Evolutionary conservation across 208 protist species (phyloP), one percentile per base, ranked within the genome.

Genomic region (Leptomonas pyrrhocoris): DNA sequence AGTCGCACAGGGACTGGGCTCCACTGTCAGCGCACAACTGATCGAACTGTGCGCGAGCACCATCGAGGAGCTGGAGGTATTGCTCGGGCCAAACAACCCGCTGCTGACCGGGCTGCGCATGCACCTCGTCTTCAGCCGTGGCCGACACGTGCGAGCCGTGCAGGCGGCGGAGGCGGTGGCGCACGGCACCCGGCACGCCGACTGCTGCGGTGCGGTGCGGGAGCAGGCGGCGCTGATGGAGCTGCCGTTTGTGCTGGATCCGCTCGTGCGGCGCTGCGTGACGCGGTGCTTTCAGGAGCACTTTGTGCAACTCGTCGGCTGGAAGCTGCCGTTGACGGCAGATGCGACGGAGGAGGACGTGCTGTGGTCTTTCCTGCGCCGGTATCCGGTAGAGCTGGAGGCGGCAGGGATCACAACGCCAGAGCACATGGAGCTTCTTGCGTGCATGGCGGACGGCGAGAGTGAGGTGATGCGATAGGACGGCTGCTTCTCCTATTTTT

Each of bases 221-320:
- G 78, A 86, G 58, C 69, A 90, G 57, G 68, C 73, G 5, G 77
- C 36, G 21, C 68, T 86, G 48, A 65, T 92, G 67, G 66, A 50
- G 42, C 68, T 82, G 48, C 86, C 89, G 2, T 94, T 85, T 68
- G 68, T 94, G 45, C 65, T 64, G 9, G 86, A 92, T 65, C 55
- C 54, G 11, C 38, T 86, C 11, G 67, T 94, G 66, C 89, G 86
- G 53, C 80, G 71, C 49, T 88, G 78, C 56, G 62, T 94, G 15
- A 66, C 85, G 16, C 73, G 64, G 28, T 87, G 78, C 53, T 94
- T 94, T 71, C 89, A 94, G 66, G 89, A 94, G 74, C 80, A 91
- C 70, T 86, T 77, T 57, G 73, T 83, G 11, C 84, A 89, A 70
- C 58, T 71, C 19, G 46, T 78, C 21, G 57, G 31, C 4, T 78